Conservation (phyloP, 2,329 filamentous ascomycete species). For the Geosmithia flava region DNA sequence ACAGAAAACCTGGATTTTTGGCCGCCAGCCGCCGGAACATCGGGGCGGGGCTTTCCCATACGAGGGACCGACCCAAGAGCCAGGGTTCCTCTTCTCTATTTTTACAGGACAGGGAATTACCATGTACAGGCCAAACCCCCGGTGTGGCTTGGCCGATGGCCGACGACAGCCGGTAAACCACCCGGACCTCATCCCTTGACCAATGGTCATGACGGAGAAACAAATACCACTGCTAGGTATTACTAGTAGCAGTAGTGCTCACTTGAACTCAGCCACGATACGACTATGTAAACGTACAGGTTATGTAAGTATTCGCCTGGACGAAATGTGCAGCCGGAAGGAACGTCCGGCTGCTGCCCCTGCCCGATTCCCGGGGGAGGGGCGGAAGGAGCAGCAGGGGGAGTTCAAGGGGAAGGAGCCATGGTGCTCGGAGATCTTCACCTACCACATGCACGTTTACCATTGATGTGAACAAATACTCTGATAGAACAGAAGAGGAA, state of each 20-base stretch:
- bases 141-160: background rate
- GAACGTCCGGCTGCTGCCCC: background rate
- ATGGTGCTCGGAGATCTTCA: background rate
- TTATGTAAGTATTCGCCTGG: background rate
- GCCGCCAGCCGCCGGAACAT: no score
- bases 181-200: background rate
- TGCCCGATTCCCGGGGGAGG: background rate
- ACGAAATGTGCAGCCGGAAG: background rate
- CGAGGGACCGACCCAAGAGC: no score
- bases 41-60: no score
- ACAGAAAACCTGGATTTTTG: no score
- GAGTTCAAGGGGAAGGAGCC: background rate
- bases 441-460: background rate
- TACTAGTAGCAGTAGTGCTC: no score
- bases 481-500: no score
- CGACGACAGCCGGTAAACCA: background rate
- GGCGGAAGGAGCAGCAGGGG: background rate
- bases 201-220: background rate
- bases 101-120: no score
- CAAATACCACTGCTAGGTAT: background rate
- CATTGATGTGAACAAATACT: no score
- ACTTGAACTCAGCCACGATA: no score
- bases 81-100: no score
- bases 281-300: background rate
- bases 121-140: no score